Evolutionary conservation across 2,329 filamentous ascomycete species (phyloP), one percentile per base, ranked within the genome.

Genomic region (Fusarium verrucosum): DNA sequence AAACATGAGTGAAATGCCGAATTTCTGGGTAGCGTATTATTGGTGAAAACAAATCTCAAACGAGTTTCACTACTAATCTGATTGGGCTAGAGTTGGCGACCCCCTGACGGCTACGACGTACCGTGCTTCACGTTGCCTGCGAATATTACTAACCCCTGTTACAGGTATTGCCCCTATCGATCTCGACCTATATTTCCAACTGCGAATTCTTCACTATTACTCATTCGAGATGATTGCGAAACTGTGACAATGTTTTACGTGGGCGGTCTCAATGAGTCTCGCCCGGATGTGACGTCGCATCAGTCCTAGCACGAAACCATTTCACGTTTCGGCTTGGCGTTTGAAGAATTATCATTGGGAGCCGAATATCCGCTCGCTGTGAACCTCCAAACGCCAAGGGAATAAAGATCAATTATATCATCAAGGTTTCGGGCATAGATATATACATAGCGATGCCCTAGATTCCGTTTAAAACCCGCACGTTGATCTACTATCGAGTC

Each of bases 311-410:
- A 35, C 25, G 38, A n/a, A n/a, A 42, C 59, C 58, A 17, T 43
- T 22, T 17, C 17, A n/a, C 28, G 58, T 62, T 42, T 62, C 50
- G 58, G 14, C 58, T 62, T 62, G 58, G 58, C 42, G 58, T 56
- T 62, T 62, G 32, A 45, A 40, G 33, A 28, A 25, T 30, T 8
- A 22, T n/a, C 1, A 53, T 22, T 26, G 25, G 23, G 5, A 40
- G 45, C 38, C 37, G 47, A 56, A 38, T 57, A 56, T 19, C 53
- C 53, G 53, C 38, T 38, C 30, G 26, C 38, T 14, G n/a, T 11
- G n/a, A 2, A 4, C 10, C 16, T 14, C 2, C 7, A 33, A 19
- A n/a, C 7, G 10, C 6, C n/a, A n/a, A 33, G 4, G 13, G 4
- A 8, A 1, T 2, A 10, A n/a, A 8, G 8, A 7, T 20, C 40